Conservation (phyloP, 352 stramenopile genomes). For the Pythium sp. region DNA sequence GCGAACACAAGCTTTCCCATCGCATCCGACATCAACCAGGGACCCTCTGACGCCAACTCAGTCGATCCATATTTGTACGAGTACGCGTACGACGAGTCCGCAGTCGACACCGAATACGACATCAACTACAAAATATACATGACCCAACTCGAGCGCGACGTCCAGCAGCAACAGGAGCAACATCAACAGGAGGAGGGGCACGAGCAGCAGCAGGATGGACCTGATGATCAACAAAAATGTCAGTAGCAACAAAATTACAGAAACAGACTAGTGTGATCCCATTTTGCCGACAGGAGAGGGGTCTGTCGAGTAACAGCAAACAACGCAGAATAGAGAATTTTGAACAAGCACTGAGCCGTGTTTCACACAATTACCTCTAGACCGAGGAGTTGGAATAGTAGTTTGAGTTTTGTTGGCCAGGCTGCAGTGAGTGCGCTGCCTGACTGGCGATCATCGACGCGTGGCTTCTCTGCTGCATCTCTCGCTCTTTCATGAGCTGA, state of each 20-base stretch:
- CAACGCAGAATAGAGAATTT: conserved; percentile 2
- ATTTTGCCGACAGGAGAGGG: neutral
- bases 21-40: neutral
- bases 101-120: conserved; percentile 56
- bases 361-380: conserved; percentile 11
- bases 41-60: neutral
- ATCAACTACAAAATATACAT: conserved; percentile 76
- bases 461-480: conserved; percentile 62
- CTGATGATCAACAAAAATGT: conserved; percentile 14
- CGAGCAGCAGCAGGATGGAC: conserved; percentile 11
- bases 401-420: conserved; percentile 14
- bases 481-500: conserved; percentile 44
- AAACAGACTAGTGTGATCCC: neutral
- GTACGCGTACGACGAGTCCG: conserved; percentile 20
- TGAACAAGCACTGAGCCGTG: neutral
- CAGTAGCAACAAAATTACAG: conserved; percentile 11
- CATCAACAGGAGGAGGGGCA: conserved; percentile 13
- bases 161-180: conserved; percentile 15
- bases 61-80: conserved; percentile 17
- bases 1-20: neutral
- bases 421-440: conserved; percentile 42
- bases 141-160: conserved; percentile 41
- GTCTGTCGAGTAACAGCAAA: neutral
- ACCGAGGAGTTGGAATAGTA: conserved; percentile 17
- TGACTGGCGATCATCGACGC: conserved; percentile 69